Base-by-base conservation (phyloP, 176 grass and related monocot genomes). In the Oryza meridionalis region DNA sequence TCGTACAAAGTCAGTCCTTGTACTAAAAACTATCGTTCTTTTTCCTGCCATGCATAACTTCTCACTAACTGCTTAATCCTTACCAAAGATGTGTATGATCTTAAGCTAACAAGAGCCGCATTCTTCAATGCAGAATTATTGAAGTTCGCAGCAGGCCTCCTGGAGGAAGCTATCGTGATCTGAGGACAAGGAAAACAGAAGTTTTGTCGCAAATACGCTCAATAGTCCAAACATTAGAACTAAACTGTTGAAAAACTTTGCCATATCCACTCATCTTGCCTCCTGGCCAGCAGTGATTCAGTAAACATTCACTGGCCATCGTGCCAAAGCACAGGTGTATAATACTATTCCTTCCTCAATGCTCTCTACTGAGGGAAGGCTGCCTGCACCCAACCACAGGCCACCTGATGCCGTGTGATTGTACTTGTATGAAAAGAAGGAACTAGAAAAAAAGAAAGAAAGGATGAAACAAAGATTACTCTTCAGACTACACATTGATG, bases 101-200 rank as follows among this genome's bases (percentile, higher is more conserved):
- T 32, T 78, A 15, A 15, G 8, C n/a, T 86, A 43, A 74, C 63
- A 78, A 49, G 66, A 29, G 27, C 46, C 14, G n/a, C 19, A 42
- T 22, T 22, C 12, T 64, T 77, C n/a, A 64, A 61, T 76, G 80
- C 84, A 90, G 88, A 53, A 79, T 33, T 40, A 62, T 75, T 68
- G 31, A 19, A 70, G 88, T 11, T 49, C 21, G 1, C 33, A 27
- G 49, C 13, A 31, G 80, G 75, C 32, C 11, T 14, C 75, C 40
- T 69, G 40, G 63, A 75, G 32, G 40, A 81, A 79, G 50, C 31
- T 19, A 15, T 11, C 27, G 27, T 74, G 74, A 46, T n/a, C 47
- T 3, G 29, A 78, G 68, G 74, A 69, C 13, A 24, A 84, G 59
- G 15, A 86, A 21, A 67, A 67, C 35, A 73, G 15, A 86, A 31